Evolutionary conservation across 106 monocot species (phyloP), one percentile per base, ranked within the genome.

Genomic region (Apostasia ramifera): DNA sequence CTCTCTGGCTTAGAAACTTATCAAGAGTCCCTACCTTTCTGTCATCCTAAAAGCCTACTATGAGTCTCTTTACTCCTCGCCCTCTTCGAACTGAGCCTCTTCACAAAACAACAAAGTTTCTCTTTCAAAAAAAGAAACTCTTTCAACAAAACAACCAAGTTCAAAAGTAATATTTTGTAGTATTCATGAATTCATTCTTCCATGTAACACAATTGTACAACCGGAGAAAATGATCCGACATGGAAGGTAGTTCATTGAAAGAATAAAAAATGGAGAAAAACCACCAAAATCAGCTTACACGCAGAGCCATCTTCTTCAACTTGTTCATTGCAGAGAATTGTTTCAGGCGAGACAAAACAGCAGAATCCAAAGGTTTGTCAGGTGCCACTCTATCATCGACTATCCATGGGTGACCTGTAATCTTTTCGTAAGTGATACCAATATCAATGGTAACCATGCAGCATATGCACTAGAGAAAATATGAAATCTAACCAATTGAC

Each of bases 311-410:
- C 68, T 88, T 88, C 66, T 88, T 84, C 8, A 88, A 77, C 45
- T 87, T 87, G 70, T 87, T 83, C 88, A 88, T 88, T 66, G 88
- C 88, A 10, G 88, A 88, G 64, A 88, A 88, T 40, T 88, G 84
- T 46, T 88, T 84, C 61, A 88, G 76, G 4, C 88, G 88, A 40
- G 84, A 88, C 57, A 88, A 59, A 68, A 88, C 88, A 53, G 88
- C 88, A 81, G 88, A 88, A 78, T 88, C 88, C 55, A 88, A 72
- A 40, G 88, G 88, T 47, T 59, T 81, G 58, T 88, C 84, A 57
- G 88, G 88, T 47, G 88, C 84, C 38, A 88, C 79, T 67, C 56
- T 79, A 66, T 81, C 84, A 77, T 88, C 88, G 58, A 84, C 81
- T 63, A 88, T 88, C 88, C 88, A 88, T 68, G 84, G 84, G 53